These are phyloP conservation scores for Fusarium cicatricum DNA, from an alignment of 2,329 filamentous ascomycete species.

Conservation along the genomic window DNA sequence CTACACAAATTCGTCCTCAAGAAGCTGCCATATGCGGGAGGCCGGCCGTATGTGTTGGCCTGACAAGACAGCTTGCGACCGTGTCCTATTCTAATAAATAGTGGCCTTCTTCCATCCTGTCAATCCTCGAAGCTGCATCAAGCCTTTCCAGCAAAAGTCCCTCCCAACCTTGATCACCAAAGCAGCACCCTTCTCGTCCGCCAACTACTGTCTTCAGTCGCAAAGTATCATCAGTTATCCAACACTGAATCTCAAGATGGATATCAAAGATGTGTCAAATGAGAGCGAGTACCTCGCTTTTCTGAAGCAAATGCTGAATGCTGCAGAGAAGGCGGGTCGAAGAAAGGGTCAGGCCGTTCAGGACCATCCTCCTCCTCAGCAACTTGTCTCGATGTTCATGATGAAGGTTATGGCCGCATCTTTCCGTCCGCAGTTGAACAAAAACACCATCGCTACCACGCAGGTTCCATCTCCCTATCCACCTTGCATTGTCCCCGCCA, in stretches of 20 bases:
- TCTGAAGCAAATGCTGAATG: not conserved
- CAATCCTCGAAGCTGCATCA: too few species aligned
- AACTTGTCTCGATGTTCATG: not conserved
- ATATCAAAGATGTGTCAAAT: not conserved
- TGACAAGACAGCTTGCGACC: too few species aligned
- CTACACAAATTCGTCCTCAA: too few species aligned
- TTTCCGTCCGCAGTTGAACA: rapidly evolving
- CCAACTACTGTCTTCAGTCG: too few species aligned
- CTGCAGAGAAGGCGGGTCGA: not conserved
- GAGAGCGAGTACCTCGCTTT: not conserved
- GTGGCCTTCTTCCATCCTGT: too few species aligned
- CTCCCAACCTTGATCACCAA: too few species aligned
- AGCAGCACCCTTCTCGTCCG: too few species aligned
- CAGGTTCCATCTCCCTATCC: constrained; percentile 2
- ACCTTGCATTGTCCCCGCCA: not conserved
- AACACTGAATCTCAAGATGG: constrained; percentile 9
- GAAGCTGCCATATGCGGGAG: too few species aligned
- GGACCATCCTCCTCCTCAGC: not conserved
- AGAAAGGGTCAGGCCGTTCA: constrained; percentile 14
- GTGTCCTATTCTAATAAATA: too few species aligned
- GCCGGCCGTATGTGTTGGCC: too few species aligned
- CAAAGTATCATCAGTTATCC: too few species aligned
- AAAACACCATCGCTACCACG: not conserved
- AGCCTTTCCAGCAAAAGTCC: too few species aligned
- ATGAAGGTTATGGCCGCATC: not conserved